Base-by-base conservation (phyloP, 768 basidiomycete species). In the Rhodocollybia butyracea region DNA sequence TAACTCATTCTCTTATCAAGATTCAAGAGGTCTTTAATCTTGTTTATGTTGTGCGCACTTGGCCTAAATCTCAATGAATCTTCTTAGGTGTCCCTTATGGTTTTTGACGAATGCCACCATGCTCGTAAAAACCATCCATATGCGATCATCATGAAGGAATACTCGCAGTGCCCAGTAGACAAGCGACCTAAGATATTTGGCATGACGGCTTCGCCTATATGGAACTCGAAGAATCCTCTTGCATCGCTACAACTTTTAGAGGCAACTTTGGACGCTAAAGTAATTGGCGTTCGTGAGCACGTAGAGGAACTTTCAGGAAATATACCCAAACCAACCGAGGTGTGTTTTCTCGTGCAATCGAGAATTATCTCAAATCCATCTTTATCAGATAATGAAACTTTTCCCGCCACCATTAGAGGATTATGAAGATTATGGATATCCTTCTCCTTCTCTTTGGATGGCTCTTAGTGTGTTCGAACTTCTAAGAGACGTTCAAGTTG, bases 161-260 rank as follows among this genome's bases (percentile, higher is more conserved):
- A 89, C 64, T 71, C 71, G 42, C 68, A 76, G 40, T 59, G 85
- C 73, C 60, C 76, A 6, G 24, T 30, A 24, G 62, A 52, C 1
- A 62, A 72, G 19, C 76, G 87, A n/a, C 89, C 91, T 10, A 92
- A 89, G 65, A 76, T 96, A n/a, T 91, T 95, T 57, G 94, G 94
- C 3, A 89, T 96, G 86, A 95, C 94, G 0, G 94, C 94, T 0
- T 93, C 90, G 17, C 93, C 93, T 0, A 84, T 93, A 24, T 92
- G 88, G 87, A 89, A 90, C 59, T 77, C 83, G 12, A 86, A 81
- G 59, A 80, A 91, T 51, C 83, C 90, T 0, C 67, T 72, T 19
- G 79, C 78, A 22, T 88, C 89, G 2, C 70, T 95, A 19, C 64
- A 73, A 21, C 74, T 75, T 0, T 73, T 93, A 2, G 90, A 94